phyloP scores from a whole-genome alignment of 2,329 filamentous ascomycete genomes.

The Colletotrichum trifolii region DNA sequence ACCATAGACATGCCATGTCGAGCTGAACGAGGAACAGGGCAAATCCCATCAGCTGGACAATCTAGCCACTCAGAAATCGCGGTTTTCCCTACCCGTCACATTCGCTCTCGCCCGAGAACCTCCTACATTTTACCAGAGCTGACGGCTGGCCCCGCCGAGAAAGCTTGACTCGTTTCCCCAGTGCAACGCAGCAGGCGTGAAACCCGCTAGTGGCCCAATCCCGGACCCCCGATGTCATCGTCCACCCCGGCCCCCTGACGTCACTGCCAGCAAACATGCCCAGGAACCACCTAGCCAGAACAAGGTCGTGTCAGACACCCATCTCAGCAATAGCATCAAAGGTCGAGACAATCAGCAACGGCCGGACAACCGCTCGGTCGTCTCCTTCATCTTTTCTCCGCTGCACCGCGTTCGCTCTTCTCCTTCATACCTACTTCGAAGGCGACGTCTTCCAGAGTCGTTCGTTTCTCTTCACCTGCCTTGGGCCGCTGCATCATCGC shows the following conservation, averaged over 20 bases:
- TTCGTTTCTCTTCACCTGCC: background rate
- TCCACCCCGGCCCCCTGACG: constrained; percentile 27
- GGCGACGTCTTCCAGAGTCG: background rate
- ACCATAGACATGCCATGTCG: no score
- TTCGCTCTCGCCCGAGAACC: background rate
- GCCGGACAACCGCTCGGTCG: background rate
- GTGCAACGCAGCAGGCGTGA: constrained; percentile 14
- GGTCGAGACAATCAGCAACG: constrained; percentile 22
- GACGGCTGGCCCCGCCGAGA: constrained; percentile 12
- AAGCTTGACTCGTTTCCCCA: constrained; percentile 32
- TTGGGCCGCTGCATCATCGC: constrained; percentile 1
- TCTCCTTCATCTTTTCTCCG: no score
- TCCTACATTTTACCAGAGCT: constrained; percentile 5
- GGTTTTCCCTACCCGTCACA: background rate
- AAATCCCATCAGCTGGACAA: constrained; percentile 9
- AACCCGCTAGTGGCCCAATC: constrained; percentile 25
- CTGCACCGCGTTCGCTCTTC: background rate
- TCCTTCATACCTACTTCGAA: background rate
- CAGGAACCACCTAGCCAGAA: constrained; percentile 20
- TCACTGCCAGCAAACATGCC: constrained; percentile 15
- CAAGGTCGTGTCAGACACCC: background rate
- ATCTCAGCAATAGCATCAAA: constrained; percentile 15
- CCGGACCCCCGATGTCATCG: constrained; percentile 10
- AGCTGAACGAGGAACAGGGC: background rate
- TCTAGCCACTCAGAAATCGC: constrained; percentile 1